phyloP scores from a whole-genome alignment of 1,284 basidiomycete species.

The Meira miltonrushii region DNA sequence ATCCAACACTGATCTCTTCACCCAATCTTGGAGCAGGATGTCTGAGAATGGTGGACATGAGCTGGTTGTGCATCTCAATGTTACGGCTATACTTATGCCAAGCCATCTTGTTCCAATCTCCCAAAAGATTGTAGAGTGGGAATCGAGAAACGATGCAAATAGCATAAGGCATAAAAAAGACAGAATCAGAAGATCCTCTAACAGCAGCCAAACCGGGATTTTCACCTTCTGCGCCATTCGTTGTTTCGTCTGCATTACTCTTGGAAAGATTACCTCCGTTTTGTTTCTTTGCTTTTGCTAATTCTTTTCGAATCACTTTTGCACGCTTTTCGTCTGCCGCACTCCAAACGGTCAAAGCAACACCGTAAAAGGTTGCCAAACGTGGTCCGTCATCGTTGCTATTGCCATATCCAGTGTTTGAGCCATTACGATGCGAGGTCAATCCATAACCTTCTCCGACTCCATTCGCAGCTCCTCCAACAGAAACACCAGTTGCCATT shows the following conservation, averaged over 20 bases:
- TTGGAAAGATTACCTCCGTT: conserved; percentile 20
- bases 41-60: conserved; percentile 52
- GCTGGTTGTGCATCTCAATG: conserved; percentile 50
- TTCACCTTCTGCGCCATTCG: conserved; percentile 19
- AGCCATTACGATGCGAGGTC: not conserved
- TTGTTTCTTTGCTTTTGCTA: conserved; percentile 20
- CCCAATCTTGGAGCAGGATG: conserved; percentile 46
- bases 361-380: conserved; percentile 39
- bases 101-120: conserved; percentile 50
- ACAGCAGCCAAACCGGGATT: conserved; percentile 18
- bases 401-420: conserved; percentile 49
- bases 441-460: conserved; percentile 57
- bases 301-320: conserved; percentile 39
- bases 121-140: conserved; percentile 50
- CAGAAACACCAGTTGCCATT: conserved; percentile 25
- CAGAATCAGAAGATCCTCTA: conserved; percentile 37
- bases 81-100: conserved; percentile 53
- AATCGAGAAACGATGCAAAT: conserved; percentile 48
- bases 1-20: conserved; percentile 35
- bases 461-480: conserved; percentile 29
- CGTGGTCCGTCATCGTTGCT: conserved; percentile 14
- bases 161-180: conserved; percentile 48
- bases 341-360: conserved; percentile 37
- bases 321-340: conserved; percentile 39
- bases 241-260: not conserved